A percentile compares a stretch with the other conserved stretches of the same genome.
Evolutionary conservation across 371 early-diverging fungal species (phyloP).

Genomic region (Homolaphlyctis polyrhiza): DNA sequence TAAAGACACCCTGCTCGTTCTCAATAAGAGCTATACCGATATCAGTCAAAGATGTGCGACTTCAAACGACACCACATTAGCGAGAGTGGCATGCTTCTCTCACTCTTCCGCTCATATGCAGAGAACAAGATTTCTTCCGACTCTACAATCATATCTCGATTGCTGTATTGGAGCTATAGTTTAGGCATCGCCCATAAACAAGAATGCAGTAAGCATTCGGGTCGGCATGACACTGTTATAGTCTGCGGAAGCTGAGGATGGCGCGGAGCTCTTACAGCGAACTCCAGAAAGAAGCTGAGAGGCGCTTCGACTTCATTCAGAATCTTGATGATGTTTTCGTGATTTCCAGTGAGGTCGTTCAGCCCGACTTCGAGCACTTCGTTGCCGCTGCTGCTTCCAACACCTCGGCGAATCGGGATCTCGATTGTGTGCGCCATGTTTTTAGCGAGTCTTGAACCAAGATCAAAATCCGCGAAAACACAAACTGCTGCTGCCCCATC

Average conservation of each 20-base stretch:
- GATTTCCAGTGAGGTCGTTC: slow-evolving; percentile 60
- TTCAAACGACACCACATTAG: not conserved
- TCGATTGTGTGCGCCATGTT: slow-evolving; percentile 50
- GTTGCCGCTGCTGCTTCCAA: slow-evolving; percentile 45
- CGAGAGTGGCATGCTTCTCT: not conserved
- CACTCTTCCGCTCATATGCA: not conserved
- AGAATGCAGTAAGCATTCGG: no score
- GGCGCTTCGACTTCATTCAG: slow-evolving; percentile 68
- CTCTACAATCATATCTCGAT: slow-evolving; percentile 24
- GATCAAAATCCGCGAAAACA: no score
- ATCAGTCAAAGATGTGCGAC: no score
- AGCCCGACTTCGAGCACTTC: slow-evolving; percentile 73
- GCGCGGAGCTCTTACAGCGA: slow-evolving; percentile 80
- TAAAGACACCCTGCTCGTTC: slow-evolving; percentile 13
- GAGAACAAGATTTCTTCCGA: slow-evolving; percentile 22
- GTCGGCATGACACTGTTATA: no score
- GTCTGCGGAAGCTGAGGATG: no score
- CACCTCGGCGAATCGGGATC: slow-evolving; percentile 64
- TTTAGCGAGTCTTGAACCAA: no score
- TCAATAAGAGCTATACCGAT: no score
- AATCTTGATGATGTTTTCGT: slow-evolving; percentile 70
- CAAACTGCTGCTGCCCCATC: no score
- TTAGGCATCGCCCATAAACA: no score
- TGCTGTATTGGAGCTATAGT: slow-evolving; percentile 69
- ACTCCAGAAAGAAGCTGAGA: slow-evolving; percentile 65